phyloP scores from a whole-genome alignment of 768 basidiomycete genomes.

The Collybiopsis luxurians region DNA sequence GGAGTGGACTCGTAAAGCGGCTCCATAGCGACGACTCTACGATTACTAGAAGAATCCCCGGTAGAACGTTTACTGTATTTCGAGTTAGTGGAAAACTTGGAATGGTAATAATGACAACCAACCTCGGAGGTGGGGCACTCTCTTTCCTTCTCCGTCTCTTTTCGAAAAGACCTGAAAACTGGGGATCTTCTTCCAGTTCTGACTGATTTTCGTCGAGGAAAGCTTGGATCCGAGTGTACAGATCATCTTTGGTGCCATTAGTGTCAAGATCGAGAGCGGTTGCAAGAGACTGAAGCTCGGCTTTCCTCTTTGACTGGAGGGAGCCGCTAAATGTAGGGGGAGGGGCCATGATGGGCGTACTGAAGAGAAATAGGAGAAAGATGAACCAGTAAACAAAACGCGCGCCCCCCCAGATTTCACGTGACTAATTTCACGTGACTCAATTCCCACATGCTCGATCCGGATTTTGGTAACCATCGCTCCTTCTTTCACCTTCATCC shows the following conservation, averaged over 20 bases:
- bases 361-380: neutral
- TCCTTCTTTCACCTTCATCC: slow-evolving; percentile 13
- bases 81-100: neutral
- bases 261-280: slow-evolving; percentile 48
- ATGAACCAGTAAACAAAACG: slow-evolving; percentile 3
- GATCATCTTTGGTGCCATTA: slow-evolving; percentile 60
- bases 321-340: slow-evolving; percentile 45
- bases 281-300: slow-evolving; percentile 63
- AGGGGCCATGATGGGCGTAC: slow-evolving; percentile 7
- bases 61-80: slow-evolving; percentile 16
- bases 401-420: too few species aligned
- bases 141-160: slow-evolving; percentile 33
- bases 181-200: slow-evolving; percentile 53
- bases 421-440: neutral
- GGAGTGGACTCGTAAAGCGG: slow-evolving; percentile 48
- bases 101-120: neutral
- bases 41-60: slow-evolving; percentile 18
- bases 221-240: slow-evolving; percentile 59
- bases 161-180: slow-evolving; percentile 53
- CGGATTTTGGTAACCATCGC: slow-evolving; percentile 1
- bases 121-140: neutral
- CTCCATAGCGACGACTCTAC: slow-evolving; percentile 20
- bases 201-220: slow-evolving; percentile 57
- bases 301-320: slow-evolving; percentile 65
- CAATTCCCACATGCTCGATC: neutral